Conservation (phyloP, 805 yeast species). For the Candida maesae region DNA sequence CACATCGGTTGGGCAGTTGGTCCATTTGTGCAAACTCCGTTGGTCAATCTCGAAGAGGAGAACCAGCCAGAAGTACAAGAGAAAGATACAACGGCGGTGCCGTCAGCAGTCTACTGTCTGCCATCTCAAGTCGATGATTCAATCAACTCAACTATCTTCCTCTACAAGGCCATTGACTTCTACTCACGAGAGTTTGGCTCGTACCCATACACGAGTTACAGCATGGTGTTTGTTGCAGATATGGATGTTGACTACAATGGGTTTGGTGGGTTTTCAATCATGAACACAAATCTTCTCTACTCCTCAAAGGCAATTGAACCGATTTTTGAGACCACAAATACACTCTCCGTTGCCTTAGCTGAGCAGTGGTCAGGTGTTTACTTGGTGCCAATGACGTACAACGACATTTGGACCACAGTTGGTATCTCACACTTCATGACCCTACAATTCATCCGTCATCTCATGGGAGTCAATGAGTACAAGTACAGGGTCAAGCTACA, state of each 20-base stretch:
- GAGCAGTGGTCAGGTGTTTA: slow-evolving; percentile 93
- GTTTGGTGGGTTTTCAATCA: slow-evolving; percentile 71
- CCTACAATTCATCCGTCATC: slow-evolving; percentile 55
- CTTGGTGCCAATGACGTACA: slow-evolving; percentile 72
- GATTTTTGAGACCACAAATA: slow-evolving; percentile 63
- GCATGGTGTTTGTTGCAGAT: slow-evolving; percentile 69
- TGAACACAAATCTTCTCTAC: slow-evolving; percentile 61
- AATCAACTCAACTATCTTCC: slow-evolving; percentile 68
- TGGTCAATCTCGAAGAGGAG: slow-evolving; percentile 42
- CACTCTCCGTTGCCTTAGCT: slow-evolving; percentile 66
- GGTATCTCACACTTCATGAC: slow-evolving; percentile 88
- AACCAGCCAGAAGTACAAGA: slow-evolving; percentile 32
- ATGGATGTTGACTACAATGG: slow-evolving; percentile 47
- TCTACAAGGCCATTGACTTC: slow-evolving; percentile 76
- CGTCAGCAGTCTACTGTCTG: slow-evolving; percentile 58
- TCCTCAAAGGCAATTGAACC: slow-evolving; percentile 78
- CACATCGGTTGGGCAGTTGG: slow-evolving; percentile 96
- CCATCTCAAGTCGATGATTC: slow-evolving; percentile 57
- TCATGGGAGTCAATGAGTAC: slow-evolving; percentile 84
- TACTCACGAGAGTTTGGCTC: slow-evolving; percentile 88
- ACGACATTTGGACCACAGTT: slow-evolving; percentile 85
- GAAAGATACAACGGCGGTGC: slow-evolving; percentile 39
- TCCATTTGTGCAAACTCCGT: slow-evolving; percentile 63
- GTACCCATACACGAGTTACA: slow-evolving; percentile 82
- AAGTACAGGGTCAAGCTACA: slow-evolving; percentile 63